Conservation (phyloP, 352 stramenopile genomes). For the Blastocystis sp. region DNA sequence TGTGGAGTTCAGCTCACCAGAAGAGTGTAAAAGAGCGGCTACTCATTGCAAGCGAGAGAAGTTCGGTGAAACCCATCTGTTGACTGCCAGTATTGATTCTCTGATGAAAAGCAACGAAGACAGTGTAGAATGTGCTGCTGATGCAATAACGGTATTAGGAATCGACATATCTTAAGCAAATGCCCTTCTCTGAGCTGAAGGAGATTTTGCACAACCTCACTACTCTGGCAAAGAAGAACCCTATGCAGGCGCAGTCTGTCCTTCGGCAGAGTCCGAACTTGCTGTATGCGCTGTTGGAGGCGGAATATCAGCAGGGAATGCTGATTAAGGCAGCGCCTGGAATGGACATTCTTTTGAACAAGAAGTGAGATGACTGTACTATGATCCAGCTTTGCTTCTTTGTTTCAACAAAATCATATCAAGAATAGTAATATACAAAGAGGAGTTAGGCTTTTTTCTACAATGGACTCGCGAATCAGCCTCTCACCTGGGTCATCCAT, state of each 20-base stretch:
- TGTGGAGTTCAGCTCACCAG: constrained; percentile 22
- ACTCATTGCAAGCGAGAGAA: constrained; percentile 27
- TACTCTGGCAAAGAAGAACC: constrained; percentile 19
- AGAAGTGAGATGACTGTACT: neutral
- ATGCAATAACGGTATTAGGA: neutral
- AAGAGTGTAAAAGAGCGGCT: constrained; percentile 21
- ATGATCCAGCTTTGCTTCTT: constrained; percentile 26
- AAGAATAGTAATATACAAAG: neutral
- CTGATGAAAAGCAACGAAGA: neutral
- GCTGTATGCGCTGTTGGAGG: constrained; percentile 41
- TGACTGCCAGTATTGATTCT: neutral
- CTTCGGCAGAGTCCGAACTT: constrained; percentile 38
- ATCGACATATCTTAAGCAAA: constrained; percentile 36
- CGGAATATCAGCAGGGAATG: constrained; percentile 46
- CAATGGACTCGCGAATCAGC: too few species aligned
- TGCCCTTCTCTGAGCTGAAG: neutral
- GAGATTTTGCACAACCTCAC: neutral
- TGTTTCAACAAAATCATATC: constrained; percentile 4
- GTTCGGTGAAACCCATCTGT: constrained; percentile 4
- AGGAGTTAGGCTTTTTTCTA: too few species aligned
- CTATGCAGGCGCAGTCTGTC: constrained; percentile 20
- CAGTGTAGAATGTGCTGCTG: neutral
- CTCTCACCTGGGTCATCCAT: constrained; percentile 46
- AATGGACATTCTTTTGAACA: constrained; percentile 36
- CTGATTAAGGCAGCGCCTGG: constrained; percentile 12